phyloP scores from a whole-genome alignment of 2,329 filamentous ascomycete species.

The Colletotrichum lindemuthianum region DNA sequence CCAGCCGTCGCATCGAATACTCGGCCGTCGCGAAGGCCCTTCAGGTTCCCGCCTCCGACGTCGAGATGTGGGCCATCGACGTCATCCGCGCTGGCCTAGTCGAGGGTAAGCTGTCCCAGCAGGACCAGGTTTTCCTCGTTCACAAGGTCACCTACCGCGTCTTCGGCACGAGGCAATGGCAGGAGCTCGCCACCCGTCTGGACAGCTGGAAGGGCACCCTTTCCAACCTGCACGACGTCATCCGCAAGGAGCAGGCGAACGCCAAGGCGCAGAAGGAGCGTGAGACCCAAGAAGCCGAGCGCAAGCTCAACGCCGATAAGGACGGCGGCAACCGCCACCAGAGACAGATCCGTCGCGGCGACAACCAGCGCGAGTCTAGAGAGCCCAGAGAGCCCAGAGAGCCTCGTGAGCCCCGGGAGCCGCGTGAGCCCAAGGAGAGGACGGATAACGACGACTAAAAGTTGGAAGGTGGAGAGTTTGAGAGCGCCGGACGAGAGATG shows the following conservation, averaged over 20 bases:
- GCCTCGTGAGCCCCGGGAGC: slow-evolving; percentile 39
- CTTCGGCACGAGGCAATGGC: slow-evolving; percentile 98
- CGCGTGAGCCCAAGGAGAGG: slow-evolving; percentile 54
- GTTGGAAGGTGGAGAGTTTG: neutral
- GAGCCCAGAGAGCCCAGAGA: slow-evolving; percentile 41
- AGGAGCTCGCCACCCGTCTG: slow-evolving; percentile 88
- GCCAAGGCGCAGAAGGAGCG: slow-evolving; percentile 82
- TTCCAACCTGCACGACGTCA: slow-evolving; percentile 78
- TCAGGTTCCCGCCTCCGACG: slow-evolving; percentile 82
- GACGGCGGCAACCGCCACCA: slow-evolving; percentile 44
- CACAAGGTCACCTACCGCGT: slow-evolving; percentile 97
- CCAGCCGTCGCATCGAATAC: slow-evolving; percentile 90
- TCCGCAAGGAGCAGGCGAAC: slow-evolving; percentile 83
- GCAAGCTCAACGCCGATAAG: slow-evolving; percentile 64
- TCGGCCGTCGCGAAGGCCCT: slow-evolving; percentile 84
- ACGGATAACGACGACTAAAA: slow-evolving; percentile 67
- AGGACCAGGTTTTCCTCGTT: slow-evolving; percentile 92
- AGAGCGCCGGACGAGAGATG: neutral
- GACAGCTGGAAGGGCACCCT: slow-evolving; percentile 92
- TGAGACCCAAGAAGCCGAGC: slow-evolving; percentile 76
- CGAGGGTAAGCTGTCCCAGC: slow-evolving; percentile 94
- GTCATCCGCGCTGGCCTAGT: slow-evolving; percentile 95
- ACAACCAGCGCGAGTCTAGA: slow-evolving; percentile 38
- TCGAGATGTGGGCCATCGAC: slow-evolving; percentile 99
- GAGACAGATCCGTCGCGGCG: slow-evolving; percentile 45